These are phyloP conservation scores for Ettlia oleoabundans DNA, from an alignment of 139 green algal species.

Conservation along the genomic window DNA sequence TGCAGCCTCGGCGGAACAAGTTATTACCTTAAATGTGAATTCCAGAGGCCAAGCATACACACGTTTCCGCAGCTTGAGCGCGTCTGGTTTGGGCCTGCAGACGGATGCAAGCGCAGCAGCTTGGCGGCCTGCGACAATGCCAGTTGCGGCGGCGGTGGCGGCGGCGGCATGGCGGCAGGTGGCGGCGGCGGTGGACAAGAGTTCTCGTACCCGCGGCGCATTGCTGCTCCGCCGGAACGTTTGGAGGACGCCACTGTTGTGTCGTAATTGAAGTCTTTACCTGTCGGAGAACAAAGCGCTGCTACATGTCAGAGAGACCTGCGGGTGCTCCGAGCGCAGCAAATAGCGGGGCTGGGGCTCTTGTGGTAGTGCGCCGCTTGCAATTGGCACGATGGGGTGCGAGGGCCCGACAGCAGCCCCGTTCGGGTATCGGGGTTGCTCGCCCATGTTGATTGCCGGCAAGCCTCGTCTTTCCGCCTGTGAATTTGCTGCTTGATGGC, in stretches of 20 bases:
- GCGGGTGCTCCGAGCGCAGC: conserved; percentile 28
- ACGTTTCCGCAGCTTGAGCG: conserved; percentile 48
- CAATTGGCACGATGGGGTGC: too few relatives aligned
- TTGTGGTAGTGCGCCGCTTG: background rate
- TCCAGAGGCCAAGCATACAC: conserved; percentile 37
- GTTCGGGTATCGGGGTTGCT: too few relatives aligned
- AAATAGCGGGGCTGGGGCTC: background rate
- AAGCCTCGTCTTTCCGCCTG: too few relatives aligned
- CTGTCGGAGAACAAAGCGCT: conserved; percentile 30
- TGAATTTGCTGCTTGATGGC: too few relatives aligned
- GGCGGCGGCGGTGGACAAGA: background rate
- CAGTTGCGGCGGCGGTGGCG: background rate
- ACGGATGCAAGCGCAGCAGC: background rate
- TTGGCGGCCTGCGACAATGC: background rate
- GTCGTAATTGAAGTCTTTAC: too few relatives aligned
- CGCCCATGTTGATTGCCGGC: too few relatives aligned
- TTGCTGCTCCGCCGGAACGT: too few relatives aligned
- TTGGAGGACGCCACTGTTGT: background rate
- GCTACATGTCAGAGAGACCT: conserved; percentile 35
- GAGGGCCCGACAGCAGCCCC: too few relatives aligned
- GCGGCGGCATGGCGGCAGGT: background rate
- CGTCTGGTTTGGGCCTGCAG: conserved; percentile 26
- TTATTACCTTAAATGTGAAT: conserved; percentile 38
- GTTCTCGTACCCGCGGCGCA: background rate
- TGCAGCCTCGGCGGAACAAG: background rate